phyloP scores from a whole-genome alignment of 352 stramenopile species.

The Hyaloperonospora brassicae region DNA sequence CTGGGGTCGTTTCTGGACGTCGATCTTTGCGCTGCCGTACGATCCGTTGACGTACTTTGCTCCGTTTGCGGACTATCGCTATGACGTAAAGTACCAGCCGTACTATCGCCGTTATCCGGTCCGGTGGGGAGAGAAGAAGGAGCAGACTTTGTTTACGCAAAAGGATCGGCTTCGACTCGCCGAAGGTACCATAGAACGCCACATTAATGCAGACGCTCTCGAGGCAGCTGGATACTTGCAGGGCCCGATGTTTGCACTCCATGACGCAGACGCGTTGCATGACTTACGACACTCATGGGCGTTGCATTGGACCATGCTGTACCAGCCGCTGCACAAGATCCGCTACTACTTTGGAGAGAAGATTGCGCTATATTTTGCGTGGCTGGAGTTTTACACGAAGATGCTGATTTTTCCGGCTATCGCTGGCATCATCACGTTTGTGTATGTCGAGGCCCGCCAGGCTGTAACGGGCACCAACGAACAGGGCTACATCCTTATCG shows the following conservation, averaged over 20 bases:
- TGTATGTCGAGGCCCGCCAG: constrained; percentile 41
- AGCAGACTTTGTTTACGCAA: constrained; percentile 73
- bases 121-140: constrained; percentile 54
- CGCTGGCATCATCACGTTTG: constrained; percentile 70
- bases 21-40: constrained; percentile 57
- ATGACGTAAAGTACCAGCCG: constrained; percentile 60
- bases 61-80: constrained; percentile 67
- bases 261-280: constrained; percentile 60
- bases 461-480: constrained; percentile 34
- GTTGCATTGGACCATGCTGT: constrained; percentile 61
- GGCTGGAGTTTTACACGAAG: constrained; percentile 90
- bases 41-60: constrained; percentile 78
- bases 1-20: constrained; percentile 40
- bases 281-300: constrained; percentile 75
- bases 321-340: constrained; percentile 84
- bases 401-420: constrained; percentile 81
- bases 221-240: constrained; percentile 44
- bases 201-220: constrained; percentile 70
- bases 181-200: constrained; percentile 57
- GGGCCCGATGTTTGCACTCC: constrained; percentile 81
- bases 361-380: constrained; percentile 88
- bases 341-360: constrained; percentile 89
- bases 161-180: constrained; percentile 76
- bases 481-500: constrained; percentile 64
- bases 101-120: constrained; percentile 79